Evolutionary conservation across 768 basidiomycete species (phyloP), one percentile per base, ranked within the genome.

Genomic region (Mycena floridula): DNA sequence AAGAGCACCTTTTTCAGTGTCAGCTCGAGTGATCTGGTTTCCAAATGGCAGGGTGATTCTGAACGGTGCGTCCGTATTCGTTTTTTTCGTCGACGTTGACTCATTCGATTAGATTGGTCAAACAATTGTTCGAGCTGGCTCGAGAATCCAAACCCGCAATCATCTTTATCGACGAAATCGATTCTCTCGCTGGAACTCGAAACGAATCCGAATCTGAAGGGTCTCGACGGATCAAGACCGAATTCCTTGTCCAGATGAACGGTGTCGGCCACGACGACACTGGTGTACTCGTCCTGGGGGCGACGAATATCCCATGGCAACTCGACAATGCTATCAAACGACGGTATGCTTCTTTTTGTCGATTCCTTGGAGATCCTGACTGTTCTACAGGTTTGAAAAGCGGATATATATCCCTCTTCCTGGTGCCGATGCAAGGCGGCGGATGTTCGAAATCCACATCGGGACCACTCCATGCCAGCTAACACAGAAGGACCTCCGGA

Each of bases 41-140:
- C 91, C 64, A 99, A 98, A 63, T 99, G 96, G 96, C 96, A 98
- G 69, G 96, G 96, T 47, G 96, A 99, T 64, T 94, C 91, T 4
- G 95, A 98, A 68, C 73, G 95, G 93, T 89, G 49, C 59, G 81
- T 63, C 2, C 20, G 3, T 7, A 43, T 13, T 25, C 26, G 3
- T 15, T 41, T 37, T 28, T 36, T 48, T 37, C 20, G 42, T 24
- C 40, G 13, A 35, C 28, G 37, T 42, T 46, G 22, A 37, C 36
- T 35, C 20, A 23, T 21, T 5, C 37, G 5, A 12, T n/a, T 46
- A 95, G 93, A 59, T 74, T 97, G 40, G 96, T 99, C 39, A 93
- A 91, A 63, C 92, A 97, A 58, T 74, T 99, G 22, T 99, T 99
- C 58, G 81, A 89, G 56, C 87, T 99, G 72, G 96, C 96, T 1